Base-by-base conservation (phyloP, 192 early-diverging fungal species). In the Cladochytrium replicatum region DNA sequence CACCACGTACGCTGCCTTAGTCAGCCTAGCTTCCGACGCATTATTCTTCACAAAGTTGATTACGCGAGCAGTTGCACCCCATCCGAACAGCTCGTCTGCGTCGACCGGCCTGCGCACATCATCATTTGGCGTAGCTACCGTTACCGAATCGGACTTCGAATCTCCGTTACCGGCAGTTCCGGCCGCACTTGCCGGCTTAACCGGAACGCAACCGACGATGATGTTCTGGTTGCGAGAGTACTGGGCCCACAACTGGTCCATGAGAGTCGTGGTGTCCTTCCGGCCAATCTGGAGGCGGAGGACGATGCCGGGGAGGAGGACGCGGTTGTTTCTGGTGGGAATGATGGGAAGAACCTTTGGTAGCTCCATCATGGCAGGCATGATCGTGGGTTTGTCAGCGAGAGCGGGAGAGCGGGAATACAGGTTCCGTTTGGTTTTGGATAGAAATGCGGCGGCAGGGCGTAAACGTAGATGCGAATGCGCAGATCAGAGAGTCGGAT, bases 291-390 rank as follows among this genome's bases (percentile, higher is more conserved):
- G 71, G n/a, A 78, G 50, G 2, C 77, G 68, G 27, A 77, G 57
- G 7, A 83, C 75, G 4, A 80, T 64, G 6, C 75, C 75, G 7
- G 85, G 85, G 3, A 85, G 60, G 9, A 87, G 64, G 6, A 83
- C 75, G 41, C 60, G 57, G 26, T 46, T 41, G 54, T 63, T 64
- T 41, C 56, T 46, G 9, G 61, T 58, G 5, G 71, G 71, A 7
- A 68, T 44, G 26, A 73, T 43, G 23, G 62, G 49, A 11, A 72
- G 53, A 7, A 37, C 11, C 29, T 26, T 40, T 51, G 58, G 52
- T n/a, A n/a, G n/a, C n/a, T n/a, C n/a, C n/a, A n/a, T 21, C 3
- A 21, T 1, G 3, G 38, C 38, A 21, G 38, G 15, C 15, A 21
- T n/a, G 38, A n/a, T 21, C 15, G 38, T 39, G 15, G 38, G 15